Conservation (phyloP, 2,329 filamentous ascomycete genomes). For the Teratosphaeria destructans region DNA sequence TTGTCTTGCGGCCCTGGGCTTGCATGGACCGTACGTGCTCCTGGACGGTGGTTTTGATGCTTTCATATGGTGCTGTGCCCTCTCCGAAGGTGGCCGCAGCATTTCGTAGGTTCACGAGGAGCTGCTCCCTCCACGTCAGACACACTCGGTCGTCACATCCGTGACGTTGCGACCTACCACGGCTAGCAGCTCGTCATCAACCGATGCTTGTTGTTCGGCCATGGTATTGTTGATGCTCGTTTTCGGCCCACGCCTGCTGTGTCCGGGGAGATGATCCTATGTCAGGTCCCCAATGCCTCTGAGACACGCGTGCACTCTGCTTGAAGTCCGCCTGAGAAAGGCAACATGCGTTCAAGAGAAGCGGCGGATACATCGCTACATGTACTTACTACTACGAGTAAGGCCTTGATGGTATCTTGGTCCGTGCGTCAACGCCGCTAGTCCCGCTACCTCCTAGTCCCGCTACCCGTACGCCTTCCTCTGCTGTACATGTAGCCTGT, state of each 20-base stretch:
- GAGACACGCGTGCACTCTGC: too few species aligned
- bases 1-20: slow-evolving; percentile 13
- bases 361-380: too few species aligned
- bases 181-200: slow-evolving; percentile 18
- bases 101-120: slow-evolving; percentile 27
- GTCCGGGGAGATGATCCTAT: too few species aligned
- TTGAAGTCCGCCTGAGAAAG: too few species aligned
- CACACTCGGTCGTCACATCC: neutral
- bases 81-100: slow-evolving; percentile 26
- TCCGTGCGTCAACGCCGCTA: too few species aligned
- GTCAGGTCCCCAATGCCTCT: too few species aligned
- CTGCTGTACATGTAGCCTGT: neutral
- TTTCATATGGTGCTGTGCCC: slow-evolving; percentile 21
- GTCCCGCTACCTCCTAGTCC: too few species aligned
- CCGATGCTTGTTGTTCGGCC: neutral
- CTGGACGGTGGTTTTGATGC: slow-evolving; percentile 20
- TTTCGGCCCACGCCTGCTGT: too few species aligned
- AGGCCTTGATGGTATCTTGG: too few species aligned
- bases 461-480: neutral
- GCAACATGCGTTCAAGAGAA: too few species aligned
- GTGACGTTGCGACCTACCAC: slow-evolving; percentile 7
- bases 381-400: too few species aligned
- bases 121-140: slow-evolving; percentile 10
- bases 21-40: slow-evolving; percentile 24
- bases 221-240: neutral